Evolutionary conservation across 768 basidiomycete species (phyloP).

Genomic region (Serendipita sp.): DNA sequence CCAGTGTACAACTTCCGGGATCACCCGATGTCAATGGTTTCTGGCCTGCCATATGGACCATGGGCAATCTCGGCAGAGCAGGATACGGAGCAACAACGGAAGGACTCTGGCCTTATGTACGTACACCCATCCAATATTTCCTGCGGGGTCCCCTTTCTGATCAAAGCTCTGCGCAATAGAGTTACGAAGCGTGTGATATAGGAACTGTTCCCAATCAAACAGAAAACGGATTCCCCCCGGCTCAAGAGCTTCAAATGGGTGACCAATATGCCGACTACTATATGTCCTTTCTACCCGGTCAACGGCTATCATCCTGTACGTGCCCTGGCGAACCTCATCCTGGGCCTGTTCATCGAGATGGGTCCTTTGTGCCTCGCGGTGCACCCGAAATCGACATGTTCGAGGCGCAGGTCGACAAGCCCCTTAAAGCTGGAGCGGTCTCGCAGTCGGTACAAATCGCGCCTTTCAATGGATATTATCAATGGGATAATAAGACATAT

Average conservation of each 20-base stretch:
- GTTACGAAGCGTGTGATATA: constrained; percentile 68
- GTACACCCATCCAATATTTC: neutral
- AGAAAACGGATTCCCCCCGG: constrained; percentile 36
- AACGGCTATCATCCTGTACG: constrained; percentile 75
- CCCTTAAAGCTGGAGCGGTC: constrained; percentile 38
- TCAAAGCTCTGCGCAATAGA: constrained; percentile 51
- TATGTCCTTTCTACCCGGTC: constrained; percentile 72
- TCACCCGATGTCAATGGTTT: neutral
- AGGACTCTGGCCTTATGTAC: constrained; percentile 19
- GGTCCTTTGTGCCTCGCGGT: constrained; percentile 41
- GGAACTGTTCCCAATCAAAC: constrained; percentile 81
- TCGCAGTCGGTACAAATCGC: constrained; percentile 73
- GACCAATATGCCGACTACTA: constrained; percentile 20
- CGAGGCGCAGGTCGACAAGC: constrained; percentile 58
- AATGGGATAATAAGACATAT: constrained; percentile 38
- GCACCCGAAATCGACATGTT: constrained; percentile 90
- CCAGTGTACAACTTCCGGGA: neutral
- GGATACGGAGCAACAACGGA: constrained; percentile 89
- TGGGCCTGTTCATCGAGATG: constrained; percentile 37
- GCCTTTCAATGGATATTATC: constrained; percentile 58
- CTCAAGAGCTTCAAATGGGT: constrained; percentile 38
- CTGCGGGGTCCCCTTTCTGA: neutral
- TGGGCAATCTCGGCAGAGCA: constrained; percentile 73
- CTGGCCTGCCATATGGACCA: constrained; percentile 43
- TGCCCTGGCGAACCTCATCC: constrained; percentile 79